Evolutionary conservation across 257 asterid species (phyloP), one percentile per base, ranked within the genome.

Genomic region (Orobanche coerulescens): DNA sequence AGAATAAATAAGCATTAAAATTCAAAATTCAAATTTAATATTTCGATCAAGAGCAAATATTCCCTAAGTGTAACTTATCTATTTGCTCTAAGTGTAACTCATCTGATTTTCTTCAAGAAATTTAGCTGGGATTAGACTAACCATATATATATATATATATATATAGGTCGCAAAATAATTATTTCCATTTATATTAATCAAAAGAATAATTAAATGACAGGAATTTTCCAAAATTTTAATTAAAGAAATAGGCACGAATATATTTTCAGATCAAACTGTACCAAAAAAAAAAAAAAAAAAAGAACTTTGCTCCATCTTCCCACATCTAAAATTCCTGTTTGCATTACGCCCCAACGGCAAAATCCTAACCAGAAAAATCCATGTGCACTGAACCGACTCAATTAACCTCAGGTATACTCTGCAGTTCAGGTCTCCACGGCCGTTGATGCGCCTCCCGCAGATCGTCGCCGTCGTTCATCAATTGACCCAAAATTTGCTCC

Each of bases 361-460:
- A 39, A 31, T 1, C 0, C 2, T 7, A 46, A 31, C n/a, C 12
- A 36, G 0, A 36, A 16, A 33, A 56, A 39, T 1, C 0, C 28
- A 14, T 7, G n/a, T 37, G 14, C 4, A 16, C 40, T 15, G 61
- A 50, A 50, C n/a, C 13, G 49, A 28, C 57, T 0, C 2, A 69
- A 53, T 68, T 50, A 5, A 36, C 23, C 62, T 59, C 93, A 4
- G 94, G 82, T 68, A 85, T 82, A 23, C 82, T 80, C 23, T 69
- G 82, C 75, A 85, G 62, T 12, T 70, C 78, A 1, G 90, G 87
- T 39, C 58, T 68, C 87, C 85, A 80, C 0, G 87, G 43, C 64
- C 52, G 67, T 12, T 22, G 82, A 56, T 64, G 66, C 11, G 61
- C 20, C 31, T 74, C 74, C 12, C 30, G 39, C 10, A 36, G 62